Evolutionary conservation across 805 yeast genomes (phyloP).

Genomic region (Alloascoidea africana): DNA sequence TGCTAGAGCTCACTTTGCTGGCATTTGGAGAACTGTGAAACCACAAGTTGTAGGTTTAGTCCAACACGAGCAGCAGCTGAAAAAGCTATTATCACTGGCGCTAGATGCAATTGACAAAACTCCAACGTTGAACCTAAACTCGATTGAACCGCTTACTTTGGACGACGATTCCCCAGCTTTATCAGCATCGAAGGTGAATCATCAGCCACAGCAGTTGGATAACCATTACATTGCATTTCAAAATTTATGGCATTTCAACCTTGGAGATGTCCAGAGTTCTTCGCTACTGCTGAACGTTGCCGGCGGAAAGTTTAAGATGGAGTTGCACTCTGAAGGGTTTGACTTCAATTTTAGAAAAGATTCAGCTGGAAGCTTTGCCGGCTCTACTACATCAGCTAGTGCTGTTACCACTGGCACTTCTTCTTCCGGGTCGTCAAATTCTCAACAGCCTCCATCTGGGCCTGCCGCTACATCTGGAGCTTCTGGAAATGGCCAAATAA

Average conservation of each 20-base stretch:
- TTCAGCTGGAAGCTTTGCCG: slow-evolving; percentile 4
- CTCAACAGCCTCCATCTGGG: slow-evolving; percentile 1
- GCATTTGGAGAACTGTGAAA: slow-evolving; percentile 46
- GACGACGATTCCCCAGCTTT: slow-evolving; percentile 20
- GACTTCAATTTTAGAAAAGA: slow-evolving; percentile 35
- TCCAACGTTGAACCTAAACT: slow-evolving; percentile 23
- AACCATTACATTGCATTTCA: slow-evolving; percentile 48
- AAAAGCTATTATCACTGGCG: slow-evolving; percentile 35
- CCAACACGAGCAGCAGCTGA: slow-evolving; percentile 25
- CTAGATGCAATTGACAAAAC: slow-evolving; percentile 47
- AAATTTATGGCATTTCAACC: slow-evolving; percentile 64
- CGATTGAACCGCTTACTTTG: not conserved
- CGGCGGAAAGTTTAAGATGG: slow-evolving; percentile 34
- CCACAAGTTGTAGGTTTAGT: slow-evolving; percentile 30
- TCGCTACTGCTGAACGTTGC: slow-evolving; percentile 26
- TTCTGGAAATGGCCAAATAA: no score
- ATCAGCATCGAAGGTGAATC: slow-evolving; percentile 4
- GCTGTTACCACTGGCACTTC: not conserved
- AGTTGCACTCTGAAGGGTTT: slow-evolving; percentile 43
- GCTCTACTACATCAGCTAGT: not conserved
- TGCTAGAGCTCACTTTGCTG: slow-evolving; percentile 43
- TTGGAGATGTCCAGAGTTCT: slow-evolving; percentile 47
- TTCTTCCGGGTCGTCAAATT: slow-evolving; percentile 2
- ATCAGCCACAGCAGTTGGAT: slow-evolving; percentile 1
- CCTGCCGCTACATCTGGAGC: not conserved